Evolutionary conservation across 148 eudicot species (phyloP).

Genomic region (Arbutus unedo): DNA sequence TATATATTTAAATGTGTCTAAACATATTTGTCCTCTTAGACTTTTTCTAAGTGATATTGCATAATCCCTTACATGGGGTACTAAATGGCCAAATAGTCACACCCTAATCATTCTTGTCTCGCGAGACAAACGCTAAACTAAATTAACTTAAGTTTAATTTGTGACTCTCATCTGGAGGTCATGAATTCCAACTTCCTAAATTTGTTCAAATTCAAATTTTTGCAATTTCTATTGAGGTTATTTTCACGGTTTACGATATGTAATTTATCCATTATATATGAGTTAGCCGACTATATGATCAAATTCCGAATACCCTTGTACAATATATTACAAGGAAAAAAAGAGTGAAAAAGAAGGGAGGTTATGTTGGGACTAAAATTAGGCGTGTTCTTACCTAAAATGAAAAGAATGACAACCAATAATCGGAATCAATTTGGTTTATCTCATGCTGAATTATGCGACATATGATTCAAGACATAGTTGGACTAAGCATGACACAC

Average conservation of each 20-base stretch:
- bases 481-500: neutral
- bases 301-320: neutral
- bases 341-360: neutral
- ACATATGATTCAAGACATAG: neutral
- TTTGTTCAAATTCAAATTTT: neutral
- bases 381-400: neutral
- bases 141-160: no score
- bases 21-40: no score
- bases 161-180: neutral
- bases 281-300: neutral
- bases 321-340: neutral
- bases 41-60: no score
- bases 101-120: no score
- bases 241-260: neutral
- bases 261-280: neutral
- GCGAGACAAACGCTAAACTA: no score
- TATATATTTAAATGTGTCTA: no score
- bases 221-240: neutral
- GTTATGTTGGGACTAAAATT: neutral
- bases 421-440: neutral
- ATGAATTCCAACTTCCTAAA: neutral
- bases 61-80: no score
- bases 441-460: neutral
- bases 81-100: no score
- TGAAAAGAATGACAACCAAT: neutral